Evolutionary conservation across 441 rosid genomes (phyloP).

Genomic region (Jatropha podagrica): DNA sequence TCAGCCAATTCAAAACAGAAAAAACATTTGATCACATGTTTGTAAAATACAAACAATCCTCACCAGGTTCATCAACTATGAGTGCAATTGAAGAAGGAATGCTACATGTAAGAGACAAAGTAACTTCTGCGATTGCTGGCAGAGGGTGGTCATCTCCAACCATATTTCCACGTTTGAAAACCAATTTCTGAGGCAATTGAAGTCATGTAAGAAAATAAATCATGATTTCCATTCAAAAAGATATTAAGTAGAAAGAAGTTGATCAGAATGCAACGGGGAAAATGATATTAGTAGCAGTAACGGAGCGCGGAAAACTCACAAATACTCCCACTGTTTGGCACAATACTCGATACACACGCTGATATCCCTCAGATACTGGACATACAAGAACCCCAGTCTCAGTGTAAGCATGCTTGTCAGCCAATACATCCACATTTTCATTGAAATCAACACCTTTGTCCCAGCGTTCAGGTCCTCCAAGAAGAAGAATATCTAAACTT

Average conservation of each 20-base stretch:
- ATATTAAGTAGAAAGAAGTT: constrained; percentile 3
- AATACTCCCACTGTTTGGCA: constrained; percentile 67
- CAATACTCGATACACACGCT: constrained; percentile 53
- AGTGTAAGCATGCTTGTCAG: constrained; percentile 36
- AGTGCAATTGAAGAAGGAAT: constrained; percentile 75
- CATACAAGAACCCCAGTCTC: constrained; percentile 49
- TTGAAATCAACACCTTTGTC: constrained; percentile 55
- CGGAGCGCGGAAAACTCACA: constrained; percentile 51
- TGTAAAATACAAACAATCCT: constrained; percentile 6
- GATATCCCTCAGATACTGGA: constrained; percentile 39
- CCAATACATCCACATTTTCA: constrained; percentile 52
- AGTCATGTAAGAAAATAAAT: constrained; percentile 29
- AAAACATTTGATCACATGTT: neutral
- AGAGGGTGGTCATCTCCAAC: constrained; percentile 80
- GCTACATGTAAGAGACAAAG: constrained; percentile 58
- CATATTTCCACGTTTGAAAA: constrained; percentile 83
- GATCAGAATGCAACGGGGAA: neutral
- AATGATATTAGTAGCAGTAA: neutral
- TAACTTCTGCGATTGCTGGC: constrained; percentile 71
- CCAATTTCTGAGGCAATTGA: constrained; percentile 55
- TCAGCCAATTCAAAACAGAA: constrained; percentile 9
- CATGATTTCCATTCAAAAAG: constrained; percentile 7
- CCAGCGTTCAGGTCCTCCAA: constrained; percentile 96
- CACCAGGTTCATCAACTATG: constrained; percentile 94
- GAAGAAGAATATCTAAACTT: constrained; percentile 62